phyloP scores from a whole-genome alignment of 306 rosid species.

The Sicyos baderoa region DNA sequence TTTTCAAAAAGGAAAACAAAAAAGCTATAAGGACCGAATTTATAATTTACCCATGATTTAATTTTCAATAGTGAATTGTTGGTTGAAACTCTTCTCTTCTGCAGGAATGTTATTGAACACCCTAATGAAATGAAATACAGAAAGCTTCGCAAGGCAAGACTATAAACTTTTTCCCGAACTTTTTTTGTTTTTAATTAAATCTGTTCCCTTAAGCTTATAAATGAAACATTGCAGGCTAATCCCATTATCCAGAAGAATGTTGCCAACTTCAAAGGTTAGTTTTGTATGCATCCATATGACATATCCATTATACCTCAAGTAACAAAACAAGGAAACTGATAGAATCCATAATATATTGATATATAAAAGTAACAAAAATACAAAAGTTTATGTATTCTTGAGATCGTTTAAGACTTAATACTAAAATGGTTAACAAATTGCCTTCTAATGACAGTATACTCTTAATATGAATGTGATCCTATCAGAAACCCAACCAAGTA shows the following conservation, averaged over 20 bases:
- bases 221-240: conserved; percentile 58
- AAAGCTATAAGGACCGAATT: no score
- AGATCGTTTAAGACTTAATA: no score
- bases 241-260: conserved; percentile 60
- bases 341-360: no score
- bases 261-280: conserved; percentile 57
- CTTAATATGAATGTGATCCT: no score
- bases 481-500: background rate
- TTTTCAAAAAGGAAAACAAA: no score
- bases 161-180: background rate
- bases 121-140: conserved; percentile 64
- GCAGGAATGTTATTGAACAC: conserved; percentile 77
- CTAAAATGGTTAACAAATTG: no score
- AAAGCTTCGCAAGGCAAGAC: conserved; percentile 63
- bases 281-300: conserved; percentile 13
- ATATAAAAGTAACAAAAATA: no score
- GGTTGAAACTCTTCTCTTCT: conserved; percentile 21
- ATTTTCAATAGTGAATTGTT: conserved; percentile 16
- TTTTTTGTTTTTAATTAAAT: conserved; percentile 8
- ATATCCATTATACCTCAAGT: no score
- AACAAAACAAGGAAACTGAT: background rate
- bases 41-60: background rate
- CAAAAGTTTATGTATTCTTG: no score
- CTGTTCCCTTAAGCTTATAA: conserved; percentile 9
- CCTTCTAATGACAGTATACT: no score